Evolutionary conservation across 352 stramenopile species (phyloP).

Genomic region (Globisporangium sylvaticum): DNA sequence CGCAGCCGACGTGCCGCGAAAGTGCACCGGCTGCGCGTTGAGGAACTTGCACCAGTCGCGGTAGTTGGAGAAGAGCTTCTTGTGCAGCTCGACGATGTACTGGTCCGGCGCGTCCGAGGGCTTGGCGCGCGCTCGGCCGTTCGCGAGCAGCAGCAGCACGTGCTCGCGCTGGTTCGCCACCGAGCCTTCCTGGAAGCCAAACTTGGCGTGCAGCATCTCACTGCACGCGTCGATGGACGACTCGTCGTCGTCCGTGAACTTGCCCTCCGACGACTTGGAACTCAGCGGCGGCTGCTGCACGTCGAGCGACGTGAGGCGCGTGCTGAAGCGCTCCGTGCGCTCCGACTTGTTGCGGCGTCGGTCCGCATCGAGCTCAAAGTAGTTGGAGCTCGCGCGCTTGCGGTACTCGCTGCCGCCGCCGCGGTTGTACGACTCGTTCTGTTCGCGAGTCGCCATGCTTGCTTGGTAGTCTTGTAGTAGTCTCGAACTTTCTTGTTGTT

Average conservation of each 20-base stretch:
- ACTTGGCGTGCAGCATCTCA: conserved; percentile 75
- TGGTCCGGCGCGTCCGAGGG: conserved; percentile 44
- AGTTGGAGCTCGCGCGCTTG: conserved; percentile 73
- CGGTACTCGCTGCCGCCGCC: conserved; percentile 21
- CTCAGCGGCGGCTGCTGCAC: conserved; percentile 26
- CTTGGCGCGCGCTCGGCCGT: conserved; percentile 57
- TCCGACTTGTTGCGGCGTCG: conserved; percentile 70
- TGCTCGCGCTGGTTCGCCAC: conserved; percentile 84
- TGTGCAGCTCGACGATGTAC: conserved; percentile 57
- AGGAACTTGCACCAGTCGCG: conserved; percentile 74
- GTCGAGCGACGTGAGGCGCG: conserved; percentile 53
- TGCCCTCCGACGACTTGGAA: conserved; percentile 14
- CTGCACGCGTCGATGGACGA: conserved; percentile 79
- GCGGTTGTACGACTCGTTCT: conserved; percentile 12
- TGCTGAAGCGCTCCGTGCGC: conserved; percentile 54
- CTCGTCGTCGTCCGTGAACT: conserved; percentile 56
- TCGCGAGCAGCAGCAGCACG: conserved; percentile 73
- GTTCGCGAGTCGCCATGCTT: conserved; percentile 13
- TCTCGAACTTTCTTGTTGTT: neutral
- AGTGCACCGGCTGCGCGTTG: conserved; percentile 72
- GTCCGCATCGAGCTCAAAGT: conserved; percentile 79
- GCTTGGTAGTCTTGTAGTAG: neutral
- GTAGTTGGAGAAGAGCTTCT: conserved; percentile 78
- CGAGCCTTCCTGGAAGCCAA: conserved; percentile 81
- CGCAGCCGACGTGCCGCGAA: conserved; percentile 12